These are phyloP conservation scores for Taphrina populina DNA, from an alignment of 1,139 yeast genomes.

Conservation along the genomic window DNA sequence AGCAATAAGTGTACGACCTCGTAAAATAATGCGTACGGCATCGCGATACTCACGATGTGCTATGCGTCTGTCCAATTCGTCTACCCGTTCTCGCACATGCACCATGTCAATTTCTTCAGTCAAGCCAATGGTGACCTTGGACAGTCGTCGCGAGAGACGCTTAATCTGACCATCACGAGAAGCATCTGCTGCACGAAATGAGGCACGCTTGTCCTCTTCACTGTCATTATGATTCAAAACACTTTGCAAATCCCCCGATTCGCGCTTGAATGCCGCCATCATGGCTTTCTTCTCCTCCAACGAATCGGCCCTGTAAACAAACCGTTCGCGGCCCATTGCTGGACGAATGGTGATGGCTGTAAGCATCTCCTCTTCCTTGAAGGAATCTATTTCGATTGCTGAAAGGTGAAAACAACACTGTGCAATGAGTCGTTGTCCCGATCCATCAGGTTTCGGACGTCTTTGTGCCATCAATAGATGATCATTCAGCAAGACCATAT, in stretches of 20 bases:
- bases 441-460: conserved; percentile 45
- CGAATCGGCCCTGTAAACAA: conserved; percentile 65
- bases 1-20: conserved; percentile 38
- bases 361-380: conserved; percentile 37
- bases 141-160: conserved; percentile 26
- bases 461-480: conserved; percentile 71
- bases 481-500: conserved; percentile 75
- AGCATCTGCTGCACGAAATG: neutral
- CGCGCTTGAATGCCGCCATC: conserved; percentile 40
- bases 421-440: conserved; percentile 54
- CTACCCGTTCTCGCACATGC: conserved; percentile 53
- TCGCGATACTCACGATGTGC: conserved; percentile 60
- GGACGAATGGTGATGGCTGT: conserved; percentile 19
- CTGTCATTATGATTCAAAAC: conserved; percentile 1
- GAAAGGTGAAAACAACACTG: conserved; percentile 76
- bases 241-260: conserved; percentile 34
- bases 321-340: conserved; percentile 47
- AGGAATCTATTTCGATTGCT: conserved; percentile 58
- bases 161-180: conserved; percentile 16
- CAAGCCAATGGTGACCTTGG: conserved; percentile 45
- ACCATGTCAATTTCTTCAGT: conserved; percentile 41
- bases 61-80: conserved; percentile 64
- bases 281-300: conserved; percentile 57
- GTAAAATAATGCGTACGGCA: conserved; percentile 56
- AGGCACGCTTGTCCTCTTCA: conserved; percentile 3